Conservation (phyloP, 148 eudicot species). For the Polygonum maritimum region DNA sequence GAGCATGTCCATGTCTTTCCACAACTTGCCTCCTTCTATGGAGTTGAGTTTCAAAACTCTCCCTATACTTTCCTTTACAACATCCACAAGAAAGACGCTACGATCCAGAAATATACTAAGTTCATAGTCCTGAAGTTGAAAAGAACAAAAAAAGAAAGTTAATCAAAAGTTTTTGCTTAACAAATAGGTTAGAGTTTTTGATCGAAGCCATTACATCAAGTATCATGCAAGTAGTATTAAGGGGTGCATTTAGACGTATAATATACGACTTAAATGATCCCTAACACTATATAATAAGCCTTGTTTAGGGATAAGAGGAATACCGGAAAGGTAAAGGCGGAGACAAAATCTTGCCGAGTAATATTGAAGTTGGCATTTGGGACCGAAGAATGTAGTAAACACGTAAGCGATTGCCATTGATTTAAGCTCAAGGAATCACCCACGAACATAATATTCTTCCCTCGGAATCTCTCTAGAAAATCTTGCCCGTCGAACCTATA, state of each 20-base stretch:
- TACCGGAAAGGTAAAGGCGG: conserved; percentile 51
- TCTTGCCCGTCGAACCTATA: conserved; percentile 56
- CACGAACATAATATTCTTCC: conserved; percentile 74
- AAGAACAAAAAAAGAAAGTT: background rate
- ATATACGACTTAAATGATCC: too few species aligned
- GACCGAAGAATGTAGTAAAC: conserved; percentile 44
- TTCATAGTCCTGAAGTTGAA: conserved; percentile 47
- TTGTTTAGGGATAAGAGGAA: background rate
- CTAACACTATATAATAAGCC: background rate
- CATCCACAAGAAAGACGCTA: conserved; percentile 69
- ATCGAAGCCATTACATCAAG: background rate
- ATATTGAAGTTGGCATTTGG: conserved; percentile 30
- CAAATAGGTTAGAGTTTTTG: background rate
- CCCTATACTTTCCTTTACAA: conserved; percentile 47
- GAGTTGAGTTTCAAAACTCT: conserved; percentile 68
- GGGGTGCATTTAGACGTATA: background rate
- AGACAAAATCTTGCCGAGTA: conserved; percentile 24
- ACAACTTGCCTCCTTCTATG: conserved; percentile 48
- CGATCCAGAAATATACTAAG: conserved; percentile 54
- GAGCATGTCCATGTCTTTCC: conserved; percentile 65
- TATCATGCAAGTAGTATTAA: background rate
- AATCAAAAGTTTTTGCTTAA: background rate
- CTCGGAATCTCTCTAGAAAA: conserved; percentile 43
- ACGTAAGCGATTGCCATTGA: conserved; percentile 75
- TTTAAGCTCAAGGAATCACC: conserved; percentile 81